phyloP scores from a whole-genome alignment of 192 early-diverging fungal species.

The Phlyctochytrium arcticum region DNA sequence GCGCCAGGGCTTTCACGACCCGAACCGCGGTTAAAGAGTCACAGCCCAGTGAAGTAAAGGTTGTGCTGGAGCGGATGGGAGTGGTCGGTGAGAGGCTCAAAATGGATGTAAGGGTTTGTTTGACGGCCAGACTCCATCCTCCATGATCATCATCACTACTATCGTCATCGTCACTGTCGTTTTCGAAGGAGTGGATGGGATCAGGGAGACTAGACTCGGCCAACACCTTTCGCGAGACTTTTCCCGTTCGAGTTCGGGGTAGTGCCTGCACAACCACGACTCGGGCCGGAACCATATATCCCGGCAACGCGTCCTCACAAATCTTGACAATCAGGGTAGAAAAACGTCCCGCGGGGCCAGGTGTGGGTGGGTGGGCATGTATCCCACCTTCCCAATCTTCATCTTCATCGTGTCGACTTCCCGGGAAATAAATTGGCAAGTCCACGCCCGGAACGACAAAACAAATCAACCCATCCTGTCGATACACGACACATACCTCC shows the following conservation, averaged over 20 bases:
- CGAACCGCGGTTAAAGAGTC: conserved; percentile 34
- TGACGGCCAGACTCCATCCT: conserved; percentile 10
- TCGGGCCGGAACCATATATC: conserved; percentile 16
- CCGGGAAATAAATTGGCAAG: not conserved
- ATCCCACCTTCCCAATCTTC: too few species aligned
- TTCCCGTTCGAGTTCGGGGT: conserved; percentile 9
- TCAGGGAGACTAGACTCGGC: conserved; percentile 7
- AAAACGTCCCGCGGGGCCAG: conserved; percentile 2
- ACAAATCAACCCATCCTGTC: not conserved
- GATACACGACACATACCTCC: not conserved
- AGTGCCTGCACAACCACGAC: conserved; percentile 4
- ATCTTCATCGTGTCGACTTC: too few species aligned
- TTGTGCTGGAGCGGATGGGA: too few species aligned
- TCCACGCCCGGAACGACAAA: conserved; percentile 11
- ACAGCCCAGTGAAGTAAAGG: conserved; percentile 33
- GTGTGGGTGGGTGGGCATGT: too few species aligned
- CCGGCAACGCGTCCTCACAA: not conserved
- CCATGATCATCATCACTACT: not conserved
- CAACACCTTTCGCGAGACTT: conserved; percentile 2
- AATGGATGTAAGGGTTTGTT: too few species aligned
- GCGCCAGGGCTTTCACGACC: conserved; percentile 17
- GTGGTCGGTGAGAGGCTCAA: too few species aligned
- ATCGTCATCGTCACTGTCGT: conserved; percentile 16
- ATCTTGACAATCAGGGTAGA: not conserved
- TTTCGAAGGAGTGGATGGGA: not conserved